Base-by-base conservation (phyloP, 345 rosid species). In the Passiflora organensis region DNA sequence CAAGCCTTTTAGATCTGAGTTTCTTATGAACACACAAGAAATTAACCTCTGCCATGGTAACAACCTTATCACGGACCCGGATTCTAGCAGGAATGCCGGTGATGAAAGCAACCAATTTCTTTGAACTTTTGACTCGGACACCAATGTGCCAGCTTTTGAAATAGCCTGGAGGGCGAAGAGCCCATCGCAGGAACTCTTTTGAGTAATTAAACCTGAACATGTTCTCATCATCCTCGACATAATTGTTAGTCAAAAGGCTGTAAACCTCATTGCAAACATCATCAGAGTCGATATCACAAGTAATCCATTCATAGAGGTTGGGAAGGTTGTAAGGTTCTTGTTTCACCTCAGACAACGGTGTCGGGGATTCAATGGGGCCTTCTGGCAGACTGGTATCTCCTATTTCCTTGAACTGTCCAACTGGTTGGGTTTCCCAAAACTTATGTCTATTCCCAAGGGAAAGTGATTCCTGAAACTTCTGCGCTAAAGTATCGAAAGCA, bases 391-490 rank as follows among this genome's bases (percentile, higher is more conserved):
- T 77, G 0, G 84, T 41, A 55, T 86, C 82, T 14, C 91, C 93
- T 0, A 75, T 34, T 61, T 89, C 97, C 72, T 69, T 79, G 64
- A 79, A 84, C 59, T 89, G 97, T n/a, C 95, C 86, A 23, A 89
- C 97, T 0, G 95, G 97, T 18, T 89, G 97, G 21, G 93, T 89
- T 70, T 89, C 97, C 97, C 97, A 90, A 58, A 90, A 90, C 68
- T 76, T 87, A 39, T 90, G 95, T 5, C 66, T 74, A 74, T 77
- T 81, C 0, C 80, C 47, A 11, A 74, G 59, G 2, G 84, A 58
- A 58, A 82, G 73, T 1, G 97, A 73, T 46, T 81, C 97, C 44
- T 81, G 89, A 53, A 86, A 62, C 73, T 73, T 79, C 23, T 77
- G 58, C 45, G 83, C 81, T n/a, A 84, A 65, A 20, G 80, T 76